These are phyloP conservation scores for Ceratocystis papillata DNA, from an alignment of 2,329 filamentous ascomycete genomes.

Conservation along the genomic window DNA sequence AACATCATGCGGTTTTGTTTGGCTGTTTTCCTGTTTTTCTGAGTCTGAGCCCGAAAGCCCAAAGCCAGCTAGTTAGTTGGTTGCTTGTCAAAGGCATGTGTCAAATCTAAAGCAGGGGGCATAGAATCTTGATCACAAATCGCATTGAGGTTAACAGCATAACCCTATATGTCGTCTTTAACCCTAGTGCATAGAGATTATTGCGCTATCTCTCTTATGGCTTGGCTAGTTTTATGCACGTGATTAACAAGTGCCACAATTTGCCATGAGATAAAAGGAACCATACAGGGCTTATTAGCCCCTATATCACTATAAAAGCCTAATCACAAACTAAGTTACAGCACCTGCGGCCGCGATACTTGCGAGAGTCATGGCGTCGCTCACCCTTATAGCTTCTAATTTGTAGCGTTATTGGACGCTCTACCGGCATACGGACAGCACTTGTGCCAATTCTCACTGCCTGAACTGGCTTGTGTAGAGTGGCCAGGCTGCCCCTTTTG, in stretches of 20 bases:
- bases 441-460: background rate
- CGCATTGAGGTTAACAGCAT: background rate
- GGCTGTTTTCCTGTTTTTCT: background rate
- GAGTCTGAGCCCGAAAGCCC: background rate
- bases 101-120: background rate
- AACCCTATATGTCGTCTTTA: fast-evolving
- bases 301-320: background rate
- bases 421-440: background rate
- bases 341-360: background rate
- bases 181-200: background rate
- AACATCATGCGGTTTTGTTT: no score
- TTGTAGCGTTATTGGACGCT: background rate
- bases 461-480: background rate
- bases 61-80: background rate
- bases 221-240: background rate
- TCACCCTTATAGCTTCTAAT: background rate
- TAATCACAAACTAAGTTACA: background rate
- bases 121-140: background rate
- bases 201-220: background rate
- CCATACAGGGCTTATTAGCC: background rate
- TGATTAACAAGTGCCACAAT: background rate
- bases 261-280: background rate
- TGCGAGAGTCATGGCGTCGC: background rate
- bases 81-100: conserved; percentile 4
- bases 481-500: background rate